phyloP scores from a whole-genome alignment of 2,329 filamentous ascomycete genomes.

The Ceratocystis alfenasii region DNA sequence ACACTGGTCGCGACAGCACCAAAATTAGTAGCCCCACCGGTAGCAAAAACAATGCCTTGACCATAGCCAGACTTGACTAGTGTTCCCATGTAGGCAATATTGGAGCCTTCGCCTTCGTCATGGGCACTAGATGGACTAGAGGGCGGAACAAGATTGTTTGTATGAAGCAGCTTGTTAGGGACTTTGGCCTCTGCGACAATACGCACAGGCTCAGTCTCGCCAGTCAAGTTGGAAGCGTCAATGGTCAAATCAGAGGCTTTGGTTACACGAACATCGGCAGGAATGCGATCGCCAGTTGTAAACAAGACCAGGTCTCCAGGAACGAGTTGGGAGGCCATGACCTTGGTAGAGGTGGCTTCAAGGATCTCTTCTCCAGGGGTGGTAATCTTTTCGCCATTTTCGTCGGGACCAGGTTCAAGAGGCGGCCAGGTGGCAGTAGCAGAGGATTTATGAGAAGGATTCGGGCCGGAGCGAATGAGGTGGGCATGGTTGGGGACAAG shows the following conservation, averaged over 20 bases:
- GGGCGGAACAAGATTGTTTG: constrained; percentile 12
- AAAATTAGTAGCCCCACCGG: constrained; percentile 86
- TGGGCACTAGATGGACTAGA: constrained; percentile 26
- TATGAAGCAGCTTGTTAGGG: neutral
- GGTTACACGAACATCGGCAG: constrained; percentile 89
- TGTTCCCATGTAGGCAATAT: constrained; percentile 97
- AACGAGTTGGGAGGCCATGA: constrained; percentile 77
- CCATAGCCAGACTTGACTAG: constrained; percentile 89
- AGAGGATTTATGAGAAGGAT: constrained; percentile 27
- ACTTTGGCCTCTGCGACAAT: constrained; percentile 54
- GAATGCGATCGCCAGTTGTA: constrained; percentile 89
- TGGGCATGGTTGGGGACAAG: constrained; percentile 92
- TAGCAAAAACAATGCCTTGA: constrained; percentile 93
- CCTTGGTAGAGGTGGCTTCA: constrained; percentile 66
- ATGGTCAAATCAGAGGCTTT: constrained; percentile 82
- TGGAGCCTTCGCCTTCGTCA: constrained; percentile 56
- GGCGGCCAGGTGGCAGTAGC: constrained; percentile 40
- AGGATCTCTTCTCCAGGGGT: constrained; percentile 51
- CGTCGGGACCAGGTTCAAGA: constrained; percentile 28
- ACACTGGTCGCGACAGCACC: constrained; percentile 91
- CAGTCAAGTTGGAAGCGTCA: constrained; percentile 92
- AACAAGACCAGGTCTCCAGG: constrained; percentile 89
- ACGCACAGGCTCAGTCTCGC: constrained; percentile 85
- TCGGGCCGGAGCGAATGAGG: constrained; percentile 55
- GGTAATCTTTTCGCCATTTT: constrained; percentile 35